phyloP scores from a whole-genome alignment of 106 monocot species.

The Platanthera zijinensis region DNA sequence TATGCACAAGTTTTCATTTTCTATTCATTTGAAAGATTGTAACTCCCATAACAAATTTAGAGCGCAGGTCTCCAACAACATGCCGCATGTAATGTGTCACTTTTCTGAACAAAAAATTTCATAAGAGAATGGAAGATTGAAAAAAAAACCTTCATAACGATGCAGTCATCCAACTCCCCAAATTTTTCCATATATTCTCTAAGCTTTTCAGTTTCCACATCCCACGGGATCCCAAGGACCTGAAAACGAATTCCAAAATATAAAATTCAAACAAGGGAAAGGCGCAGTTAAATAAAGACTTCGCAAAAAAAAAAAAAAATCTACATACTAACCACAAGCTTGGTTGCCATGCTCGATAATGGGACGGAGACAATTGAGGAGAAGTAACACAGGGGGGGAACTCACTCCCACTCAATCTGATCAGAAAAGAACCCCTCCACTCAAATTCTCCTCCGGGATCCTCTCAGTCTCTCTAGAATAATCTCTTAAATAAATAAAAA shows the following conservation, averaged over 20 bases:
- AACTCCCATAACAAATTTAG: no score
- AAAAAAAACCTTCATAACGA: constrained; percentile 53
- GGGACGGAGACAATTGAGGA: not conserved
- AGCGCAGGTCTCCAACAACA: no score
- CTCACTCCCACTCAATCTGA: constrained; percentile 7
- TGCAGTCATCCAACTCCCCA: constrained; percentile 52
- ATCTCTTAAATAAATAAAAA: not conserved
- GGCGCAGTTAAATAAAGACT: not conserved
- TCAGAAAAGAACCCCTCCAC: constrained; percentile 3
- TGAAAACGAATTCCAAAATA: constrained; percentile 4
- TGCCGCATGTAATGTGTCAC: no score
- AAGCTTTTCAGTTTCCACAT: constrained; percentile 55
- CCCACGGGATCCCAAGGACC: constrained; percentile 71
- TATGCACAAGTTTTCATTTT: no score
- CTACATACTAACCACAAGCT: constrained; percentile 30
- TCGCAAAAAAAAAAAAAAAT: not conserved
- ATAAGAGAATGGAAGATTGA: not conserved
- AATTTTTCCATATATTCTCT: constrained; percentile 59
- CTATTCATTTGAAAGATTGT: no score
- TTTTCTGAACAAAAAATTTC: no score
- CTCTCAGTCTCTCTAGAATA: constrained; percentile 4
- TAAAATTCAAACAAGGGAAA: not conserved
- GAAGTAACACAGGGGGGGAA: not conserved
- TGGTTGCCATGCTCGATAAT: constrained; percentile 21
- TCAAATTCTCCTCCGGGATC: not conserved